These are phyloP conservation scores for Saturnispora halmiae DNA, from an alignment of 805 yeast species.

Conservation along the genomic window DNA sequence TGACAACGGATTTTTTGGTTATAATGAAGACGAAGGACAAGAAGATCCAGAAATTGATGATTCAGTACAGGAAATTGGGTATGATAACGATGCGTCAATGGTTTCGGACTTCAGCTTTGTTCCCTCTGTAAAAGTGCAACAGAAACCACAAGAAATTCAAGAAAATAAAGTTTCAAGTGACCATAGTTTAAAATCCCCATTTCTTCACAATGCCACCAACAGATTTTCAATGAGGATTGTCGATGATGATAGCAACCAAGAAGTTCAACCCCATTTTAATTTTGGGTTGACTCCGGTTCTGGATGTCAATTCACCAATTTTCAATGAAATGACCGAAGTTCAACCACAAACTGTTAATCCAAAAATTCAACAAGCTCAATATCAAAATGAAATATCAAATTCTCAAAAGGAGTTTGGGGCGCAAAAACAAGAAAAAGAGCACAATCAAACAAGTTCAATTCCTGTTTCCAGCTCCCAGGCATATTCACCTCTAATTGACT, in stretches of 20 bases:
- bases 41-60: constrained; percentile 1
- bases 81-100: constrained; percentile 19
- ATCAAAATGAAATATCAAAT: too few species aligned
- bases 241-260: constrained; percentile 8
- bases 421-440: too few species aligned
- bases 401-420: too few species aligned
- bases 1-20: constrained; percentile 2
- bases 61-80: constrained; percentile 23
- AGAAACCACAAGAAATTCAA: background rate
- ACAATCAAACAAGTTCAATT: too few species aligned
- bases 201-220: constrained; percentile 13
- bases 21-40: background rate
- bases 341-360: background rate
- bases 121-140: constrained; percentile 5
- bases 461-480: background rate
- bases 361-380: background rate
- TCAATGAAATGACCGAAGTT: background rate
- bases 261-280: background rate
- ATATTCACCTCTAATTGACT: background rate
- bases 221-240: constrained; percentile 22
- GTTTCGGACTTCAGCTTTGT: constrained; percentile 9
- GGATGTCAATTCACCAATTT: background rate
- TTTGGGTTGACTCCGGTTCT: constrained; percentile 11
- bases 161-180: background rate
- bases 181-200: constrained; percentile 1